Base-by-base conservation (phyloP, 257 asterid genomes). In the Solanum peruvianum region DNA sequence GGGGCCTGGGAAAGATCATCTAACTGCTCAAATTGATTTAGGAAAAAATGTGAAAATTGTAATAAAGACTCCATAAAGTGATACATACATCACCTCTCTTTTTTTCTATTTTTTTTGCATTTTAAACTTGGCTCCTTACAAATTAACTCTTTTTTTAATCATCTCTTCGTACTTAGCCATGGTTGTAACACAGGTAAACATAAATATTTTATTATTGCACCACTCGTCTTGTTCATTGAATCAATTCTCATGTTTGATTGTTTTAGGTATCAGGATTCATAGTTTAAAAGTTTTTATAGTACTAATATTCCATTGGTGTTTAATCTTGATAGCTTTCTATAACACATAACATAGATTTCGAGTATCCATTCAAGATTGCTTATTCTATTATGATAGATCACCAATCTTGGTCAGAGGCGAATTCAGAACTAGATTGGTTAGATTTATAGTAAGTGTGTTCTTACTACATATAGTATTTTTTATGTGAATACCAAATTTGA, bases 1-100 rank as follows among this genome's bases (percentile, higher is more conserved):
- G 87, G 89, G 91, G 69, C 82, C 91, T 4, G 20, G n/a, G 70
- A 37, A 80, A 18, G 45, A 45, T 86, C 39, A 56, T 76, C 64
- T 82, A 70, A 44, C 52, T 60, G 25, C 71, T 60, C 39, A 33
- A 33, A 44, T 81, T 8, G 25, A 52, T 88, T 75, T 45, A 72
- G 70, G 86, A 33, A 69, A 86, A 86, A 75, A 82, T 71, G 37
- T 64, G 87, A 66, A 70, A 78, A 14, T 52, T 72, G 21, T 47
- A 80, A 47, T 15, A 80, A 25, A 69, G 67, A 27, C 83, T 29
- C 44, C 56, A 72, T 72, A 72, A 67, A 67, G 75, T 27, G 75
- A 67, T 67, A 29, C 13, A 20, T 15, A 72, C 49, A 9, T 37
- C 49, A 37, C 81, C 75, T 27, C 42, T 9, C 37, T 64, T 80